Evolutionary conservation across 1,284 basidiomycete genomes (phyloP).

Genomic region (Marasmius tenuissimus): DNA sequence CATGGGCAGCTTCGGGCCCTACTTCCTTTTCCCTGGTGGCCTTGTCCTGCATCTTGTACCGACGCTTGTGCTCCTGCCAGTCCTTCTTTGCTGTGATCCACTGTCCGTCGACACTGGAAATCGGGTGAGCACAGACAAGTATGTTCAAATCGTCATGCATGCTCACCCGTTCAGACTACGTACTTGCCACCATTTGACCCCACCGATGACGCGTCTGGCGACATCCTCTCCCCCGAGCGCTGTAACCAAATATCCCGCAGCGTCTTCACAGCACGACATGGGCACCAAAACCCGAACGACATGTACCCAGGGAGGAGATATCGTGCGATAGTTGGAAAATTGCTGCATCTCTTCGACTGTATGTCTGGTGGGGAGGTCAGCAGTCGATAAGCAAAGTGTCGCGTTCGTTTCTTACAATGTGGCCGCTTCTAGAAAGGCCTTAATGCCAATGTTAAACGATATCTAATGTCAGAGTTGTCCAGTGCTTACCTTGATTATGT

Average conservation of each 20-base stretch:
- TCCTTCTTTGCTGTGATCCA: conserved; percentile 86
- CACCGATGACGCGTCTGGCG: conserved; percentile 78
- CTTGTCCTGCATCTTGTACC: conserved; percentile 47
- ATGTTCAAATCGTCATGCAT: not conserved
- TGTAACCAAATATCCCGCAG: conserved; percentile 75
- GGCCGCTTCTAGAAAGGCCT: conserved; percentile 64
- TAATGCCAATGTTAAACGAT: not conserved
- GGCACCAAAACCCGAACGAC: conserved; percentile 77
- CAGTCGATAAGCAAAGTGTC: not conserved
- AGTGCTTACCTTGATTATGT: conserved; percentile 68
- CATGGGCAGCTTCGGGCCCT: conserved; percentile 24
- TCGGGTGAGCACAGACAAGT: not conserved
- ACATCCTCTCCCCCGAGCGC: conserved; percentile 84
- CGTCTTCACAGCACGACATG: conserved; percentile 73
- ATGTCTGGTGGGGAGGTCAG: conserved; percentile 43
- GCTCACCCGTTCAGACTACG: conserved; percentile 72
- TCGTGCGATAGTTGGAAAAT: conserved; percentile 85
- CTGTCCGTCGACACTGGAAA: conserved; percentile 75
- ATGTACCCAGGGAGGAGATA: conserved; percentile 87
- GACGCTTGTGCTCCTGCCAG: conserved; percentile 60
- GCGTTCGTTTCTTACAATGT: conserved; percentile 35
- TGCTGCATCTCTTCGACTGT: conserved; percentile 84
- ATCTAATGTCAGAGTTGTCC: not conserved
- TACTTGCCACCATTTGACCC: conserved; percentile 97
- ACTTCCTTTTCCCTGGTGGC: conserved; percentile 22